Conservation (phyloP, 306 rosid genomes). For the Cyamopsis tetragonoloba region DNA sequence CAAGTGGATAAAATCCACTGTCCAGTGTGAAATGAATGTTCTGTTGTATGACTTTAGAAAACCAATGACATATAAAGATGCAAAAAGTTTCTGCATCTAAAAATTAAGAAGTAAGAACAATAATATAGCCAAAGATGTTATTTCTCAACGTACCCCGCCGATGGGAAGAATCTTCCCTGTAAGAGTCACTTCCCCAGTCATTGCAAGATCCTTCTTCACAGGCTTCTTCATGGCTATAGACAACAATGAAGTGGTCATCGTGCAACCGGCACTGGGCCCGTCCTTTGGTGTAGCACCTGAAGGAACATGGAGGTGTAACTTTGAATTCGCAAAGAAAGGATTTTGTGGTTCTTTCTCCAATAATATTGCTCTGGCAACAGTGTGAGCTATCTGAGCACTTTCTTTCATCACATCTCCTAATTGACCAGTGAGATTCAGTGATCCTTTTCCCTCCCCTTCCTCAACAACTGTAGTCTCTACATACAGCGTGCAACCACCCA, state of each 20-base stretch:
- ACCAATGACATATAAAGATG: neutral
- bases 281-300: constrained; percentile 99
- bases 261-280: constrained; percentile 99
- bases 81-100: neutral
- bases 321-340: constrained; percentile 69
- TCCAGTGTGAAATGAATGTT: neutral
- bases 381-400: constrained; percentile 97
- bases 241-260: constrained; percentile 91
- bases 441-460: constrained; percentile 87
- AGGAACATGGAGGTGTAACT: constrained; percentile 96
- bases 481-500: constrained; percentile 98
- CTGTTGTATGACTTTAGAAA: neutral
- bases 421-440: constrained; percentile 84
- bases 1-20: neutral
- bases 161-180: constrained; percentile 97
- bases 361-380: constrained; percentile 74
- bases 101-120: constrained; percentile 11
- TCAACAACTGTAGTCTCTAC: constrained; percentile 81
- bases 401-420: constrained; percentile 99
- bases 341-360: constrained; percentile 55
- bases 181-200: constrained; percentile 99
- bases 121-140: neutral
- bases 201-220: constrained; percentile 84
- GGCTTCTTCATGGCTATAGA: constrained; percentile 91
- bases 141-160: constrained; percentile 78